Conservation (phyloP, 2,329 filamentous ascomycete species). For the Pseudogymnoascus sp. region DNA sequence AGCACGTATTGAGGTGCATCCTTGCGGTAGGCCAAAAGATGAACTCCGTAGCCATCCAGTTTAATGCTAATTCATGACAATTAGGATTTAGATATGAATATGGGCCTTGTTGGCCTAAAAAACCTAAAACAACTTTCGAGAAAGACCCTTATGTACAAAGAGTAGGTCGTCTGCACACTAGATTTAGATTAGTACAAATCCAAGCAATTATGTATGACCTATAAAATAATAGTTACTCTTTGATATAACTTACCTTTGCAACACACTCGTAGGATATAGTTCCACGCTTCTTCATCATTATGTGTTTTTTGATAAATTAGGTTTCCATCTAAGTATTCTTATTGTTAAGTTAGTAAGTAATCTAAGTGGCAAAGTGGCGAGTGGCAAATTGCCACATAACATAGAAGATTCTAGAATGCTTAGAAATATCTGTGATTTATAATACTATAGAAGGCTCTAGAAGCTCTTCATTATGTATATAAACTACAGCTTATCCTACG, state of each 20-base stretch:
- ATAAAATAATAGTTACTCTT: not conserved
- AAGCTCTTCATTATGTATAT: no score
- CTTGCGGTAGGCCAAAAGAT: conserved; percentile 34
- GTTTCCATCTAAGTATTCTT: no score
- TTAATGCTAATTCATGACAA: not conserved
- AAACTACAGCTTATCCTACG: no score
- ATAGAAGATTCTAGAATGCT: no score
- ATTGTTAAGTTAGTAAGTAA: no score
- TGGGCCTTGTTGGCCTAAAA: not conserved
- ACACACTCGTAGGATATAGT: no score
- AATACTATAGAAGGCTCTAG: no score
- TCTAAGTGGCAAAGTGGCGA: no score
- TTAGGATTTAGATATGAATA: conserved; percentile 1
- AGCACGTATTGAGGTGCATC: conserved; percentile 53
- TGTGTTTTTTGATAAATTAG: no score
- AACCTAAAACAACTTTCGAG: not conserved
- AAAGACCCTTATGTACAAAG: not conserved
- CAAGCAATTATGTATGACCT: not conserved
- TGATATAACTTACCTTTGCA: not conserved
- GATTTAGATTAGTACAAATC: not conserved
- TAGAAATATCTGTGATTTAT: no score
- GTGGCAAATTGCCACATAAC: no score
- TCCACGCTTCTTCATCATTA: no score
- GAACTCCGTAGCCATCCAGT: not conserved
- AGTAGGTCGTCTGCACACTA: not conserved